Base-by-base conservation (phyloP, 2,329 filamentous ascomycete genomes). In the Bipolaris gigantea region DNA sequence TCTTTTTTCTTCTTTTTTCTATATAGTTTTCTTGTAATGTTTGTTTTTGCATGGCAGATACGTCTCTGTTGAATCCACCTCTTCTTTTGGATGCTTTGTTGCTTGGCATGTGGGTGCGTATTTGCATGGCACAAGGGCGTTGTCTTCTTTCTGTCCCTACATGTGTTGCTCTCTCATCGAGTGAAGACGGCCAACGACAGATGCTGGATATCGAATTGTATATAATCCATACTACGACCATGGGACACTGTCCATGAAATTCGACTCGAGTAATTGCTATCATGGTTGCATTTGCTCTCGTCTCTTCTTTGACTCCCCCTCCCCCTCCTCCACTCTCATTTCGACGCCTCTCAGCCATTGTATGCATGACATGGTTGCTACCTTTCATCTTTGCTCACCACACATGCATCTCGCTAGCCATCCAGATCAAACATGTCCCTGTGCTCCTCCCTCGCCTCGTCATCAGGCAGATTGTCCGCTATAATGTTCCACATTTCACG, bases 401-500 rank as follows among this genome's bases (percentile, higher is more conserved):
- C n/a, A 25, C 15, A 21, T 18, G 25, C 1, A 47, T 9, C 23
- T 16, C 11, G 23, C 43, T 61, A 75, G n/a, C 69, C 72, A 57
- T 74, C 71, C 53, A 75, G 43, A 23, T 72, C 72, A 61, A 73
- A 59, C 9, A 38, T 58, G 66, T 78, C 83, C 77, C 80, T 82
- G 34, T 84, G 60, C 60, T 83, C 80, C 48, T 75, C 76, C 56
- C 67, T 75, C 19, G 63, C 74, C 70, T 80, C 78, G 39, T 72
- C 74, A 52, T 81, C 80, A 30, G 77, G 73, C 59, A 84, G 54
- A 27, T 73, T 64, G 40, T 80, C 81, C 53, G 76, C 75, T 59
- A 82, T 79, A 51, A 71, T 64, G 45, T 60, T 71, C 83, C 82
- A 85, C 61, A 84, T 63, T 56, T 83, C 79, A 44, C 61, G 67